Base-by-base conservation (phyloP, 306 rosid species). In the Begonia loranthoides region DNA sequence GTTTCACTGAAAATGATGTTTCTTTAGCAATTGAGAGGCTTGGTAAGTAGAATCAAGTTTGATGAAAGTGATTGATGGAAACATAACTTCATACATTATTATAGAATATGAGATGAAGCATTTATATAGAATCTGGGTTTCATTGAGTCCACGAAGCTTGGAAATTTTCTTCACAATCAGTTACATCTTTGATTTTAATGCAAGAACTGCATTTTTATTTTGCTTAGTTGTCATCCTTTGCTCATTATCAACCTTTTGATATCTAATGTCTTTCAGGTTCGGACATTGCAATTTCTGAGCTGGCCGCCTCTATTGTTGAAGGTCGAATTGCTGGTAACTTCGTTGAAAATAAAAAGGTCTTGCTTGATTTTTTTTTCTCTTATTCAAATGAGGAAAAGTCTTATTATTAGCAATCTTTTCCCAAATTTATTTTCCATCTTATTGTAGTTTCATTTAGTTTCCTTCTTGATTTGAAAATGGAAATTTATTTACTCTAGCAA, bases 1-100 rank as follows among this genome's bases (percentile, higher is more conserved):
- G 97, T 51, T 90, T 90, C 74, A 77, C 92, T 22, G 95, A 90
- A 79, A 72, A 52, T 47, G 87, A 90, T 76, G 87, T 90, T 63
- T 90, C 97, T 17, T 68, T 73, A 53, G 95, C 92, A 56, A 58
- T 90, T 41, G 97, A 90, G 69, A 82, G 49, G 66, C 66, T 72
- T 68, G 97, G 97, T 79, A 57, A 73, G 78, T 77, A 28, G 12
- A 17, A 17, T 17, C 44, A 15, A 36, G 43, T 16, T 3, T 15
- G 15, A 24, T 52, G 51, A 14, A 24, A 11, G 53, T 11, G 61
- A 28, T 3, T n/a, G 34, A 17, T 28, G 16, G 41, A 24, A 38
- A n/a, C 17, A 7, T 0, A 28, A 28, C 5, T 28, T 28, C 36
- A 28, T 28, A 1, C 36, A 7, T 4, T 28, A 28, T 28, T 28